Percentiles rank a stretch among this genome's conserved stretches.
These are phyloP conservation scores for Wakefieldia striispora DNA, from an alignment of 768 basidiomycete genomes.

Conservation along the genomic window DNA sequence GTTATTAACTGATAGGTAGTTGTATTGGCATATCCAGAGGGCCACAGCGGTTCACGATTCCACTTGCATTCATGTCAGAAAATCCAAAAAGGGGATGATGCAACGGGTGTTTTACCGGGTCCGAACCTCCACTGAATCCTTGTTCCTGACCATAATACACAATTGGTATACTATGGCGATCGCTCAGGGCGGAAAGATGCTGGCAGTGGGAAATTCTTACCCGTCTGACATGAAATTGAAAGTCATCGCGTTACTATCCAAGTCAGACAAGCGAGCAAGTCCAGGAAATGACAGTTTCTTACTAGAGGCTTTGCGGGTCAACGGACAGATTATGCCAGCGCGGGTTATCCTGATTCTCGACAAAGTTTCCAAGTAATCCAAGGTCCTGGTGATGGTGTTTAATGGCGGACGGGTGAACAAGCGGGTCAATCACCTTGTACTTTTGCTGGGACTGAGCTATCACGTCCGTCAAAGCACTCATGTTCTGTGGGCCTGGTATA, in stretches of 20 bases:
- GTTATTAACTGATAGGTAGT: slow-evolving; percentile 56
- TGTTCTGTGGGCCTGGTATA: slow-evolving; percentile 69
- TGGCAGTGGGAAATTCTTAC: slow-evolving; percentile 15
- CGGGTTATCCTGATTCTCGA: slow-evolving; percentile 77
- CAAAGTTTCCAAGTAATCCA: slow-evolving; percentile 63
- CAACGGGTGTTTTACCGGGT: slow-evolving; percentile 22
- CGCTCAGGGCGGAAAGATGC: background rate
- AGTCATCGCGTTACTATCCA: slow-evolving; percentile 51
- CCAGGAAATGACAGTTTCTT: slow-evolving; percentile 18
- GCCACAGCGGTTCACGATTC: slow-evolving; percentile 78
- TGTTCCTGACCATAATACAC: slow-evolving; percentile 74
- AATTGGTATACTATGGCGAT: slow-evolving; percentile 42
- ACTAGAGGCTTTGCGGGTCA: slow-evolving; percentile 64
- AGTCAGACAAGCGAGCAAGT: slow-evolving; percentile 1
- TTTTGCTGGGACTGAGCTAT: slow-evolving; percentile 52
- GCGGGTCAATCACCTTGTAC: slow-evolving; percentile 39
- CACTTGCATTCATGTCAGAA: slow-evolving; percentile 35
- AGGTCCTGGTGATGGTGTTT: slow-evolving; percentile 10
- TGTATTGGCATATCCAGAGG: slow-evolving; percentile 60
- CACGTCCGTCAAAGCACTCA: slow-evolving; percentile 51
- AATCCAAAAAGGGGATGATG: no score
- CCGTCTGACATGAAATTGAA: slow-evolving; percentile 72
- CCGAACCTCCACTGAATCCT: slow-evolving; percentile 56
- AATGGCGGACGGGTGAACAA: no score
- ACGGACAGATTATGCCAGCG: slow-evolving; percentile 67